Conservation (phyloP, 441 rosid species). For the Adansonia rubrostipa region DNA sequence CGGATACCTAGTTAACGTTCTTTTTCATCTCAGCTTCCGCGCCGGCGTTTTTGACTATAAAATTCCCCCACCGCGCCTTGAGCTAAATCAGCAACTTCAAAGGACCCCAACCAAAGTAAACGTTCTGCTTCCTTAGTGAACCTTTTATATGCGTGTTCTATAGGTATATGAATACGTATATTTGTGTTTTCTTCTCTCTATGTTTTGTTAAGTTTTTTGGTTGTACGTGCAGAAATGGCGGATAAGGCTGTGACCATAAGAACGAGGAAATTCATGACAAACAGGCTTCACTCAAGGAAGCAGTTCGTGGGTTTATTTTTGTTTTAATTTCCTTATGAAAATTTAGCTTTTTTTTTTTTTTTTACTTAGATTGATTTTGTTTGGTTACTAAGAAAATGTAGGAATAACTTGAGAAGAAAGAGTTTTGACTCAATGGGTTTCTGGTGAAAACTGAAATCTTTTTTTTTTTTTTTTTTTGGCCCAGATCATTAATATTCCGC, state of each 20-base stretch:
- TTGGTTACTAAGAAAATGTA: conserved; percentile 20
- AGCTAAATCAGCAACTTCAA: not conserved
- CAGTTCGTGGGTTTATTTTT: conserved; percentile 50
- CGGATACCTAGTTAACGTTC: not conserved
- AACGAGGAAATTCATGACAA: conserved; percentile 74
- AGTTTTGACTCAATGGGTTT: not conserved
- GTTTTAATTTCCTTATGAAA: no score
- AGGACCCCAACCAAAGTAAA: not conserved
- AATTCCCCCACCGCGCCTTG: not conserved
- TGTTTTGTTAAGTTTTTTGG: no score
- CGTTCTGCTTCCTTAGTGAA: not conserved
- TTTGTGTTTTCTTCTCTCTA: not conserved
- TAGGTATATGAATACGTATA: not conserved
- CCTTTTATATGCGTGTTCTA: no score
- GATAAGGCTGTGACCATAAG: conserved; percentile 67
- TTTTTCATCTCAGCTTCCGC: not conserved
- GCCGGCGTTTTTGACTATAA: conserved; percentile 2
- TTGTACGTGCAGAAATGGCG: conserved; percentile 42
- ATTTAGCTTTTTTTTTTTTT: not conserved
- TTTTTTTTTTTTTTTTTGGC: not conserved
- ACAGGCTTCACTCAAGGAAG: conserved; percentile 69
- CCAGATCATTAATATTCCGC: conserved; percentile 62
- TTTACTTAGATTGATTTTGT: not conserved
- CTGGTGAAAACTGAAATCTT: not conserved
- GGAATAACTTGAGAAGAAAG: not conserved